Percentiles rank a stretch among this genome's conserved stretches.
Evolutionary conservation across 169 alveolate species (phyloP).

Genomic region (Eimeria zaria): DNA sequence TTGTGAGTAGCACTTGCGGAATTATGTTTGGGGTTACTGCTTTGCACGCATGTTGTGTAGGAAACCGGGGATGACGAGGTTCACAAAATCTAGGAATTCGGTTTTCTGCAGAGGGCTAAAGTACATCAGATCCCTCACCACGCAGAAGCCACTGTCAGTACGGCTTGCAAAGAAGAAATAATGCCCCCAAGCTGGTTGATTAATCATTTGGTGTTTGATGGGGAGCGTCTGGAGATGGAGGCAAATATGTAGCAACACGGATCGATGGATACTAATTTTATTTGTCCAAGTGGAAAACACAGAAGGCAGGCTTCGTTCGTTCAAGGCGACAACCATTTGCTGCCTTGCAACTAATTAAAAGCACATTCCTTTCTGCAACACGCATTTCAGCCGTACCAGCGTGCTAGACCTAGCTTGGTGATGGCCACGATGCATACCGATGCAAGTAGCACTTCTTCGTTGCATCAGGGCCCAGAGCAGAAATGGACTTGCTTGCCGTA

Average conservation of each 20-base stretch:
- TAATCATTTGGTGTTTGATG: background rate
- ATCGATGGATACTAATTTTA: too few relatives aligned
- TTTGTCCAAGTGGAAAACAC: background rate
- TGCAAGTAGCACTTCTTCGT: background rate
- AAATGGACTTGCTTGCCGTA: background rate
- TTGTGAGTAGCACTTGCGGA: background rate
- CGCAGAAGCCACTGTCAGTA: slow-evolving; percentile 76
- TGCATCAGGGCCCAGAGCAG: background rate
- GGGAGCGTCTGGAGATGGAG: background rate
- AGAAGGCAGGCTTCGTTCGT: background rate
- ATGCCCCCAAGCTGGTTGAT: background rate
- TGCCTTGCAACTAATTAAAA: background rate
- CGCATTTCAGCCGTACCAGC: background rate
- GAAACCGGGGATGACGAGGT: slow-evolving; percentile 59
- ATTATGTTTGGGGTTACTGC: background rate
- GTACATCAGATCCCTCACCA: slow-evolving; percentile 79
- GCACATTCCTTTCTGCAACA: background rate
- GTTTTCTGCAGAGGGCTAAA: slow-evolving; percentile 70
- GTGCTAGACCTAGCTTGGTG: background rate
- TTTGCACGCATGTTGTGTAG: slow-evolving; percentile 36
- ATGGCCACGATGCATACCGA: background rate
- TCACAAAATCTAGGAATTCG: slow-evolving; percentile 52
- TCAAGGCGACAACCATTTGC: background rate
- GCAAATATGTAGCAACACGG: background rate
- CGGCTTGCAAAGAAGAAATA: slow-evolving; percentile 73